Evolutionary conservation across 768 basidiomycete genomes (phyloP).

Genomic region (Chalciporus sphaerocephalus): DNA sequence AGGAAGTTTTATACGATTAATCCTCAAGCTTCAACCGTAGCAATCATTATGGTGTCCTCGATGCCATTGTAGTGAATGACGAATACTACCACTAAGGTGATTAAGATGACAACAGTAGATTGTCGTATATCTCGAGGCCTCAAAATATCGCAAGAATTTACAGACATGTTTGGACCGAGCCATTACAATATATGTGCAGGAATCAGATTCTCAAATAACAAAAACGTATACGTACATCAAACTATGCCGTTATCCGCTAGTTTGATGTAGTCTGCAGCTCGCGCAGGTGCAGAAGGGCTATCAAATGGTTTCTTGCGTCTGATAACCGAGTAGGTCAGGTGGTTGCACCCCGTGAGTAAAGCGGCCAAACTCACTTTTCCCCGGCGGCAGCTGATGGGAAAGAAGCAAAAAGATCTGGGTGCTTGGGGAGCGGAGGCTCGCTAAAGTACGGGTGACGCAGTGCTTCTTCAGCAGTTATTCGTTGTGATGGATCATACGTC

Average conservation of each 20-base stretch:
- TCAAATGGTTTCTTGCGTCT: constrained; percentile 76
- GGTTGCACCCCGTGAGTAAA: not conserved
- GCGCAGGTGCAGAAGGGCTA: constrained; percentile 75
- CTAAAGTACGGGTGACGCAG: constrained; percentile 90
- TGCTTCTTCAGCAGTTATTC: constrained; percentile 89
- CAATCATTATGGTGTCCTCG: too few relatives aligned
- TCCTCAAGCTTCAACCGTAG: too few relatives aligned
- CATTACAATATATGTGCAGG: too few relatives aligned
- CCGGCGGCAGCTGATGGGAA: constrained; percentile 97
- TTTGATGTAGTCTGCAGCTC: constrained; percentile 64
- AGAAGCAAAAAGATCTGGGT: constrained; percentile 91
- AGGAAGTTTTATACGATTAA: not conserved
- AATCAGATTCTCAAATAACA: not conserved
- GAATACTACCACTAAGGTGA: too few relatives aligned
- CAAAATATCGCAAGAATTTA: too few relatives aligned
- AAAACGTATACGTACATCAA: constrained; percentile 12
- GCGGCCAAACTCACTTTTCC: constrained; percentile 63
- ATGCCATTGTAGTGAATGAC: too few relatives aligned
- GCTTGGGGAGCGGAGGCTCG: constrained; percentile 92
- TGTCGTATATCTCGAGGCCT: too few relatives aligned
- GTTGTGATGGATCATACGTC: constrained; percentile 81
- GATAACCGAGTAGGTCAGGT: constrained; percentile 11
- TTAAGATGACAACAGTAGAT: too few relatives aligned
- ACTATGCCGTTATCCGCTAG: constrained; percentile 58
- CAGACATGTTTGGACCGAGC: too few relatives aligned